phyloP scores from a whole-genome alignment of 768 basidiomycete genomes.

The Russula vinacea region DNA sequence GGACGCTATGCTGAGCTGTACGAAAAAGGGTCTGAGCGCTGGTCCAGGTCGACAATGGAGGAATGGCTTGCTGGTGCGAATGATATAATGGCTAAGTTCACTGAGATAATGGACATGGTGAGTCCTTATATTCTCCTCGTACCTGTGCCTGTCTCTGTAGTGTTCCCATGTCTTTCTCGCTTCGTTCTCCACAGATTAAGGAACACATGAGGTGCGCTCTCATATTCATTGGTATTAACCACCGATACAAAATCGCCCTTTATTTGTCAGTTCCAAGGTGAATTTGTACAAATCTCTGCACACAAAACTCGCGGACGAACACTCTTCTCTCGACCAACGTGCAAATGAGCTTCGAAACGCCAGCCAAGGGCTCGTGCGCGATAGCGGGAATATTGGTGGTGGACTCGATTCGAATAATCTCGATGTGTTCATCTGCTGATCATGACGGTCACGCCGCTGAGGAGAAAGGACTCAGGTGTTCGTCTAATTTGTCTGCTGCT shows the following conservation, averaged over 20 bases:
- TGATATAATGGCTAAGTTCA: slow-evolving; percentile 45
- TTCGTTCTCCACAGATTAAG: slow-evolving; percentile 38
- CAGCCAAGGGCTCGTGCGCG: slow-evolving; percentile 41
- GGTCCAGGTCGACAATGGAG: slow-evolving; percentile 49
- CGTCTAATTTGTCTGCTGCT: background rate
- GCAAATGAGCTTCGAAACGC: slow-evolving; percentile 41
- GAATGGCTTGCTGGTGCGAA: slow-evolving; percentile 57
- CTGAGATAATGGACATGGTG: slow-evolving; percentile 50
- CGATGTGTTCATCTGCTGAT: background rate
- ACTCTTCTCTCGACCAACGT: slow-evolving; percentile 41
- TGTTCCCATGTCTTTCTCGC: background rate
- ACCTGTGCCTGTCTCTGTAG: background rate
- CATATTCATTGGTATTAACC: background rate
- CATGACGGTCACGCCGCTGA: background rate
- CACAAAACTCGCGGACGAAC: slow-evolving; percentile 43
- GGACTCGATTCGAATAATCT: slow-evolving; percentile 10
- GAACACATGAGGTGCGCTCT: slow-evolving; percentile 47
- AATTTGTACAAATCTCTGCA: slow-evolving; percentile 47
- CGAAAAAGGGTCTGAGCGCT: slow-evolving; percentile 44
- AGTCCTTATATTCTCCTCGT: slow-evolving; percentile 31
- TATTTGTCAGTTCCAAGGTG: slow-evolving; percentile 43
- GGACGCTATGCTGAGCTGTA: slow-evolving; percentile 45
- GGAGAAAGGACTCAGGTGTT: background rate
- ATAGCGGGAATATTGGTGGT: slow-evolving; percentile 42
- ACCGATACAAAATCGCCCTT: background rate